Percentiles rank a stretch among this genome's conserved stretches.
Conservation (phyloP, 805 yeast genomes). For the Saccharomyces eubayanus region DNA sequence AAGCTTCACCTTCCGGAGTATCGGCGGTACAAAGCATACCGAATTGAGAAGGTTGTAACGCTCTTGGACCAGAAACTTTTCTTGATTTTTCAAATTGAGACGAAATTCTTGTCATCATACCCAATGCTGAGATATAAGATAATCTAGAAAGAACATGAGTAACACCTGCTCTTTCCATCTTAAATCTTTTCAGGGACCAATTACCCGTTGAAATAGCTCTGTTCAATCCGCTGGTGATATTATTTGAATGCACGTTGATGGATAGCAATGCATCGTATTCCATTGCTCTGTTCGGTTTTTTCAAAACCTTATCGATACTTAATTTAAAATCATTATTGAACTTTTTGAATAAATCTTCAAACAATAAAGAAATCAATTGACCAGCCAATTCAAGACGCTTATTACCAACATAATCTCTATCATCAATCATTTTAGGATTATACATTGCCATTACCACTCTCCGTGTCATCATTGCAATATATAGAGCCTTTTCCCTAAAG, state of each 20-base stretch:
- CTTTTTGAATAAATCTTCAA: constrained; percentile 95
- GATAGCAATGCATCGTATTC: constrained; percentile 90
- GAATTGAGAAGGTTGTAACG: constrained; percentile 96
- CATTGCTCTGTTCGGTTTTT: constrained; percentile 88
- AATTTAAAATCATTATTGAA: constrained; percentile 93
- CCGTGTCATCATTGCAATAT: constrained; percentile 93
- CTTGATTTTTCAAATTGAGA: constrained; percentile 98
- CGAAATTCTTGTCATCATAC: constrained; percentile 99
- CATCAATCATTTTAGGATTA: constrained; percentile 93
- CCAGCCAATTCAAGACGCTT: constrained; percentile 96
- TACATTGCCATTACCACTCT: constrained; percentile 93
- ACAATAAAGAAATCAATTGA: constrained; percentile 86
- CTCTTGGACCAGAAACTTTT: constrained; percentile 97
- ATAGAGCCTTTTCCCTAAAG: constrained; percentile 88
- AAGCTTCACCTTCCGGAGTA: constrained; percentile 99
- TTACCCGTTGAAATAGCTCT: constrained; percentile 98
- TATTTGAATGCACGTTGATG: constrained; percentile 84
- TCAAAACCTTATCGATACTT: constrained; percentile 84
- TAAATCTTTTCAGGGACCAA: constrained; percentile 96
- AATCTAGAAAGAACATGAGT: constrained; percentile 90
- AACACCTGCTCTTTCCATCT: constrained; percentile 99
- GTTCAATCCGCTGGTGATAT: constrained; percentile 88
- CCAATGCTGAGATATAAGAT: constrained; percentile 88
- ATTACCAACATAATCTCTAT: constrained; percentile 96
- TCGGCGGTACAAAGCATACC: constrained; percentile 98